Evolutionary conservation across 2,329 filamentous ascomycete genomes (phyloP).

Genomic region (Ceratocystis ficicola): DNA sequence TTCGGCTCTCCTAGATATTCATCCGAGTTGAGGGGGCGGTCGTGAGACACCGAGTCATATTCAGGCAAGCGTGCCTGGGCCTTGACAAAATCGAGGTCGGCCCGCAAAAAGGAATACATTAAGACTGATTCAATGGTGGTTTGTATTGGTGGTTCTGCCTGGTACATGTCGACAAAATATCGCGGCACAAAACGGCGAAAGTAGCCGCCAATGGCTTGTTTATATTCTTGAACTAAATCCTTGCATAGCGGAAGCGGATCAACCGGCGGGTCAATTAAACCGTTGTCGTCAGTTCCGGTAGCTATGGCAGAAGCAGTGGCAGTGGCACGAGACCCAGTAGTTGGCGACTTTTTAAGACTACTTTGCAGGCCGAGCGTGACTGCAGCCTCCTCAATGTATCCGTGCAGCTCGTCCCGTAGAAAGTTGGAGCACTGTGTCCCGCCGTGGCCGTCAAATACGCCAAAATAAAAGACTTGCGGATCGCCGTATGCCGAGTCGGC

Average conservation of each 20-base stretch:
- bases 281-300: slow-evolving; percentile 10
- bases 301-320: not conserved
- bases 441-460: slow-evolving; percentile 90
- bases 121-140: slow-evolving; percentile 40
- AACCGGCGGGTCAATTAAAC: slow-evolving; percentile 24
- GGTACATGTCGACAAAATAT: slow-evolving; percentile 45
- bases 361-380: slow-evolving; percentile 64
- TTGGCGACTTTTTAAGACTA: slow-evolving; percentile 29
- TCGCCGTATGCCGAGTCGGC: slow-evolving; percentile 74
- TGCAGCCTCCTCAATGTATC: slow-evolving; percentile 76
- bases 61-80: slow-evolving; percentile 77
- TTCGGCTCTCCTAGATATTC: slow-evolving; percentile 60
- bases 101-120: slow-evolving; percentile 84
- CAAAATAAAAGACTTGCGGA: slow-evolving; percentile 96
- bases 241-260: slow-evolving; percentile 58
- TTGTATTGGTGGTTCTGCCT: slow-evolving; percentile 13
- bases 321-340: not conserved
- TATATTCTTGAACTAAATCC: slow-evolving; percentile 64
- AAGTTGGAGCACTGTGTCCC: slow-evolving; percentile 82
- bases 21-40: slow-evolving; percentile 70
- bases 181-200: slow-evolving; percentile 81
- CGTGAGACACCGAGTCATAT: slow-evolving; percentile 56
- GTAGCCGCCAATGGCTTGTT: slow-evolving; percentile 78
- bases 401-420: slow-evolving; percentile 69
- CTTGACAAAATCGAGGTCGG: slow-evolving; percentile 86